These are phyloP conservation scores for Mycena metata DNA, from an alignment of 768 basidiomycete genomes.

Conservation along the genomic window DNA sequence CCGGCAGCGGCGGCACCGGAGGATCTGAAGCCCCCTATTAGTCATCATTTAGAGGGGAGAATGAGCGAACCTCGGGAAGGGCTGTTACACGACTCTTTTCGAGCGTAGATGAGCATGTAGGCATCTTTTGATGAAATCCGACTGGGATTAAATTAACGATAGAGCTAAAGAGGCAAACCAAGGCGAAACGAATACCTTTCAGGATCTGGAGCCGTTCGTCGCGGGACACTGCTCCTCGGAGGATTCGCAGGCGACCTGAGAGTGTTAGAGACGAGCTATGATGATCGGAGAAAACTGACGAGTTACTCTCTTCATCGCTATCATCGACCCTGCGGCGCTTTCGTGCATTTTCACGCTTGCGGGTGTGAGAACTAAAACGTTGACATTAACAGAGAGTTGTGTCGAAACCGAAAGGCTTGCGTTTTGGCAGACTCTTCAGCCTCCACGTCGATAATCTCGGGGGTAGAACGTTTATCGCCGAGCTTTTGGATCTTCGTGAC, in stretches of 20 bases:
- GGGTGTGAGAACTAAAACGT: constrained; percentile 31
- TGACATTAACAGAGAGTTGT: constrained; percentile 4
- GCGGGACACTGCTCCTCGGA: constrained; percentile 15
- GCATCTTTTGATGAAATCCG: constrained; percentile 85
- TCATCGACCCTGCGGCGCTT: constrained; percentile 70
- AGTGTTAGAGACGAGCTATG: neutral
- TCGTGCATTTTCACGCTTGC: constrained; percentile 55
- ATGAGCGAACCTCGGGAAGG: constrained; percentile 27
- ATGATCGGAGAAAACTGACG: constrained; percentile 33
- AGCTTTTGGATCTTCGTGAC: constrained; percentile 75
- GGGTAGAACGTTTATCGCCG: constrained; percentile 57
- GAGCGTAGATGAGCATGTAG: constrained; percentile 94
- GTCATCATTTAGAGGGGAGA: constrained; percentile 25
- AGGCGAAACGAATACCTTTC: constrained; percentile 21
- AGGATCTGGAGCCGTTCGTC: neutral
- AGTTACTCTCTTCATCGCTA: constrained; percentile 65
- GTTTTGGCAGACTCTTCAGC: constrained; percentile 43
- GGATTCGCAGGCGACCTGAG: constrained; percentile 13
- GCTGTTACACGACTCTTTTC: constrained; percentile 48
- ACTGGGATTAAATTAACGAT: constrained; percentile 43
- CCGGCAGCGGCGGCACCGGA: constrained; percentile 67
- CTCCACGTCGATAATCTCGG: constrained; percentile 38
- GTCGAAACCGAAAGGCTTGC: constrained; percentile 21
- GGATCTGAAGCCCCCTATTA: constrained; percentile 28
- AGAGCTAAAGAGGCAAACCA: neutral